Percentiles rank a stretch among this genome's conserved stretches.
phyloP scores from a whole-genome alignment of 306 rosid species.

The Alnus rubra region DNA sequence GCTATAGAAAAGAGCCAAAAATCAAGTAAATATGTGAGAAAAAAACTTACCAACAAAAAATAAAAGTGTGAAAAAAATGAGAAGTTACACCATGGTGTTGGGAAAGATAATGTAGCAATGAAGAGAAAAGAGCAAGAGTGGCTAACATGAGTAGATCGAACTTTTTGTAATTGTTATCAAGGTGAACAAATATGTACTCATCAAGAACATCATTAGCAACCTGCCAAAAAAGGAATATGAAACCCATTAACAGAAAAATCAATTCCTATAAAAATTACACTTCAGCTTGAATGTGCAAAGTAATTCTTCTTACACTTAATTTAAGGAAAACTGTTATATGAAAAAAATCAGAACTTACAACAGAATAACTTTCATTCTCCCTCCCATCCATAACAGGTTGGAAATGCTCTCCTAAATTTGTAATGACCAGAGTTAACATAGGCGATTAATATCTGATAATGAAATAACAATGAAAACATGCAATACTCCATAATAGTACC shows the following conservation, averaged over 20 bases:
- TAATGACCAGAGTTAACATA: slow-evolving; percentile 31
- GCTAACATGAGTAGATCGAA: slow-evolving; percentile 91
- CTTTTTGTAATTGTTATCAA: slow-evolving; percentile 71
- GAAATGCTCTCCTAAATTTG: slow-evolving; percentile 69
- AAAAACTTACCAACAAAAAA: slow-evolving; percentile 18
- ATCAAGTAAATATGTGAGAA: slow-evolving; percentile 25
- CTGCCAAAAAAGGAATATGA: slow-evolving; percentile 40
- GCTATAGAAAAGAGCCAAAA: slow-evolving; percentile 37
- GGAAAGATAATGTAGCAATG: background rate
- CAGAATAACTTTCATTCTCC: slow-evolving; percentile 47
- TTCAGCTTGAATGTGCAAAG: background rate
- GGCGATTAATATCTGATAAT: slow-evolving; percentile 13
- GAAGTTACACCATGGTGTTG: slow-evolving; percentile 3
- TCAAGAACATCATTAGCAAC: slow-evolving; percentile 72
- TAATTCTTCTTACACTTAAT: slow-evolving; percentile 15
- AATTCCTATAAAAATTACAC: background rate
- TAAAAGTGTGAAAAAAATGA: too few species aligned
- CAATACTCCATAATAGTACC: slow-evolving; percentile 49
- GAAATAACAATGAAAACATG: slow-evolving; percentile 6
- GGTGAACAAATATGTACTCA: slow-evolving; percentile 82
- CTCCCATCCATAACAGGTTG: slow-evolving; percentile 59
- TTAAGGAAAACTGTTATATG: slow-evolving; percentile 3
- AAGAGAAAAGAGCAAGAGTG: slow-evolving; percentile 13
- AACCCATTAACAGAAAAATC: slow-evolving; percentile 4
- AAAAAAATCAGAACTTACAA: slow-evolving; percentile 52